Base-by-base conservation (phyloP, 305 asterid species). In the Rubia peregrina region DNA sequence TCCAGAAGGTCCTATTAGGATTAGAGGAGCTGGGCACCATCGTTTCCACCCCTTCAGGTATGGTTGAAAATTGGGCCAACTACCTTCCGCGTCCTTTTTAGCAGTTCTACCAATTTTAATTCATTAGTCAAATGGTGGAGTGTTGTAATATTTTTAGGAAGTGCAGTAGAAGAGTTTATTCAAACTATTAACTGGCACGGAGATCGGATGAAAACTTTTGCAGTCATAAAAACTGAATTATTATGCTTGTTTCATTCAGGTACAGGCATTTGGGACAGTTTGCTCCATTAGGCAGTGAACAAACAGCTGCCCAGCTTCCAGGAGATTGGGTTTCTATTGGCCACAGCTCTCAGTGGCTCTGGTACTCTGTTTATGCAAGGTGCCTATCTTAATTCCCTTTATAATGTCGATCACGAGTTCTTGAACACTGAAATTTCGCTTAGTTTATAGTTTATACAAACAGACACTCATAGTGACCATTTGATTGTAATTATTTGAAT, bases 321-420 rank as follows among this genome's bases (percentile, higher is more conserved):
- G 97, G 98, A 81, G 97, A 94, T 81, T 94, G 97, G 96, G 90
- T 94, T 72, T 94, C 98, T 61, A 91, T 94, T 75, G 98, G 97
- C 46, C 89, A 79, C 26, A 91, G 98, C 84, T 49, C 79, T 65
- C 98, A 94, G 80, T 94, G 98, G 98, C 96, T 94, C 19, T 94
- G 98, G 98, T 91, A 94, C 74, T 94, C 98, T 60, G 91, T 94
- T 21, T 94, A 94, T 69, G 97, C 98, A n/a, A 93, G 95, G 98
- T 93, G 69, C 49, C 42, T 24, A 67, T 8, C 69, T 33, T 51
- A 24, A 72, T 72, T 55, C 36, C 10, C 67, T 68, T 40, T 51
- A 7, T 4, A 17, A 17, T 33, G 10, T 26, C 30, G 30, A 26
- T 26, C 42, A 19, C 59, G 36, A 17, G 12, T 66, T 11, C 24